Conservation (phyloP, 768 basidiomycete species). For the Leucocoprinus sp. region DNA sequence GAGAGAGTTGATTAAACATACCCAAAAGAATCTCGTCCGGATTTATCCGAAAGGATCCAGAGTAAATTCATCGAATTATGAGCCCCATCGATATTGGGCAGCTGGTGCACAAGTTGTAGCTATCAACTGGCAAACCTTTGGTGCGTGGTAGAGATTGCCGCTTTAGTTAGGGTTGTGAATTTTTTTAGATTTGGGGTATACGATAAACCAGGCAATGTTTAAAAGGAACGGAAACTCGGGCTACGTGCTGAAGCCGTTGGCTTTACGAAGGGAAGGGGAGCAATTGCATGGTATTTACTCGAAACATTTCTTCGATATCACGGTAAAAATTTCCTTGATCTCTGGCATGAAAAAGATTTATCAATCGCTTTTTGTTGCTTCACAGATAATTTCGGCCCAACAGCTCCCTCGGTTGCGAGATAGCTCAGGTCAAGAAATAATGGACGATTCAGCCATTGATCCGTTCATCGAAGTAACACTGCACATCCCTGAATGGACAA, state of each 20-base stretch:
- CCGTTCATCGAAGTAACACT: conserved; percentile 67
- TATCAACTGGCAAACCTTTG: conserved; percentile 96
- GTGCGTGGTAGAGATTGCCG: conserved; percentile 34
- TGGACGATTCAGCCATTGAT: conserved; percentile 45
- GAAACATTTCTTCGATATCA: conserved; percentile 56
- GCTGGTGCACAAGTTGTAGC: conserved; percentile 86
- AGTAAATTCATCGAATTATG: conserved; percentile 78
- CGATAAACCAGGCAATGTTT: conserved; percentile 96
- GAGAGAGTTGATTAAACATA: conserved; percentile 79
- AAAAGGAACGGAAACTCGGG: conserved; percentile 82
- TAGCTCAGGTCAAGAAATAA: conserved; percentile 53
- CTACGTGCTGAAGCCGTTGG: conserved; percentile 83
- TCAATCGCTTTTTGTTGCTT: not conserved
- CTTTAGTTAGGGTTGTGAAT: not conserved
- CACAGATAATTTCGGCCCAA: conserved; percentile 68
- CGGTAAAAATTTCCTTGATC: conserved; percentile 28
- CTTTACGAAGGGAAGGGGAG: conserved; percentile 60
- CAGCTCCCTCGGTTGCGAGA: conserved; percentile 80
- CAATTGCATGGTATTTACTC: conserved; percentile 44
- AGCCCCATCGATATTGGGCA: conserved; percentile 86
- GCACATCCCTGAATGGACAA: conserved; percentile 67
- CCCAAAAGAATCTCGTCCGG: conserved; percentile 70
- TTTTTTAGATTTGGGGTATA: conserved; percentile 69
- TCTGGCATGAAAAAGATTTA: not conserved
- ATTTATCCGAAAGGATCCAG: conserved; percentile 82